Evolutionary conservation across 495 filamentous ascomycete genomes (phyloP), one percentile per base, ranked within the genome.

Genomic region (Lophiostoma macrostomum): DNA sequence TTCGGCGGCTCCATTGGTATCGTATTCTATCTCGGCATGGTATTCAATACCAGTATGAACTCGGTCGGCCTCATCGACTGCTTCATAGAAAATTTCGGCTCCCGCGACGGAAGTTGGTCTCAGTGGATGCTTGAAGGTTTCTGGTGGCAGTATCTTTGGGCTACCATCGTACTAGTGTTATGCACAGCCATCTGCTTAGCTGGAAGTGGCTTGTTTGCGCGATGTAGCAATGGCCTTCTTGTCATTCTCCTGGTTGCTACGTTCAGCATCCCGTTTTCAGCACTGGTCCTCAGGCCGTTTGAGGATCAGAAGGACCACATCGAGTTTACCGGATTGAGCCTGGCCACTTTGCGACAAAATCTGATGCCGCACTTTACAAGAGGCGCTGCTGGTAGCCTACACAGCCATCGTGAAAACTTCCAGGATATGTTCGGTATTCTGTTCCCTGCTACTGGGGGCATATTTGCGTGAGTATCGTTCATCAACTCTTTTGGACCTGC

Each of bases 1-100:
- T 95, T 95, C 64, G 89, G 89, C 25, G 89, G 89, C n/a, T 88
- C 85, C 4, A 95, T 95, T 42, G 89, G 89, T 2, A 70, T 94
- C n/a, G 82, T 95, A 7, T 91, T 94, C 66, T 95, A 91, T 64
- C 71, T 94, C 13, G 88, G 89, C 13, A 84, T 85, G 55, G 85
- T 87, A 0, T 79, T 95, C 65, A 94, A 93, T 66, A 91, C 89
- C 2, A 87, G 85, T 13, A 84, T 95, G 77, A 95, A 95, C 63
- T 83, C 90, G 11, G 87, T 93, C 24, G 89, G 89, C 69, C 75
- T 95, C 49, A 79, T 95, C 53, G 86, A 93, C 65, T 93, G 88
- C 59, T 70, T 95, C 34, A 82, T 77, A 45, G 75, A 90, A 49
- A 91, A 93, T 54, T 82, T 91, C 61, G 88, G 88, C 0, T 61